phyloP scores from a whole-genome alignment of 2,329 filamentous ascomycete species.

The Aspergillus fumigatus region DNA sequence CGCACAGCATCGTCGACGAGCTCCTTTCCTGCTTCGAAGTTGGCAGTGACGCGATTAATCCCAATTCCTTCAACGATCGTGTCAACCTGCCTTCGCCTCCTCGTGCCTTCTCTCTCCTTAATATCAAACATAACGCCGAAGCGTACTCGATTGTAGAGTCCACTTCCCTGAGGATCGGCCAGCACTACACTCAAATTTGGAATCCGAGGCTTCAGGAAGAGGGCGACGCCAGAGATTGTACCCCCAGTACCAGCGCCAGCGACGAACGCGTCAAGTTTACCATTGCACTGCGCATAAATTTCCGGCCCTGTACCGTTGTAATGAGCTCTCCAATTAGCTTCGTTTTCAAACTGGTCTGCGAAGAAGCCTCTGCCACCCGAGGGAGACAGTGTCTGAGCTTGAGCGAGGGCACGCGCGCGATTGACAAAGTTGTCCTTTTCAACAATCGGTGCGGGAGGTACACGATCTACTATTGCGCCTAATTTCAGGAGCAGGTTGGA shows the following conservation, averaged over 20 bases:
- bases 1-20: slow-evolving; percentile 85
- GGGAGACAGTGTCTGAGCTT: slow-evolving; percentile 58
- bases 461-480: slow-evolving; percentile 86
- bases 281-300: slow-evolving; percentile 73
- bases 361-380: slow-evolving; percentile 79
- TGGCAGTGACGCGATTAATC: slow-evolving; percentile 88
- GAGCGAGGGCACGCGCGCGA: slow-evolving; percentile 70
- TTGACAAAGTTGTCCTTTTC: slow-evolving; percentile 93
- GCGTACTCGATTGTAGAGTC: slow-evolving; percentile 84
- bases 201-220: slow-evolving; percentile 73
- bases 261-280: slow-evolving; percentile 77
- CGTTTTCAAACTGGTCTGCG: slow-evolving; percentile 91
- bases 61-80: slow-evolving; percentile 95
- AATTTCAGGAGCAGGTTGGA: slow-evolving; percentile 82
- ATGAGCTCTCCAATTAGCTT: slow-evolving; percentile 85
- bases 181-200: slow-evolving; percentile 66
- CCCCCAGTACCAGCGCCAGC: slow-evolving; percentile 92
- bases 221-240: slow-evolving; percentile 81
- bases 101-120: slow-evolving; percentile 85
- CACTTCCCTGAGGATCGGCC: slow-evolving; percentile 90
- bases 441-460: slow-evolving; percentile 88
- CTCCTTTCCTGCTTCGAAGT: slow-evolving; percentile 82
- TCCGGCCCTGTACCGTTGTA: slow-evolving; percentile 80
- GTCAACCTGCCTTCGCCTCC: slow-evolving; percentile 86
- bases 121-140: slow-evolving; percentile 93